phyloP scores from a whole-genome alignment of 768 basidiomycete species.

The Butyriboletus loyo region DNA sequence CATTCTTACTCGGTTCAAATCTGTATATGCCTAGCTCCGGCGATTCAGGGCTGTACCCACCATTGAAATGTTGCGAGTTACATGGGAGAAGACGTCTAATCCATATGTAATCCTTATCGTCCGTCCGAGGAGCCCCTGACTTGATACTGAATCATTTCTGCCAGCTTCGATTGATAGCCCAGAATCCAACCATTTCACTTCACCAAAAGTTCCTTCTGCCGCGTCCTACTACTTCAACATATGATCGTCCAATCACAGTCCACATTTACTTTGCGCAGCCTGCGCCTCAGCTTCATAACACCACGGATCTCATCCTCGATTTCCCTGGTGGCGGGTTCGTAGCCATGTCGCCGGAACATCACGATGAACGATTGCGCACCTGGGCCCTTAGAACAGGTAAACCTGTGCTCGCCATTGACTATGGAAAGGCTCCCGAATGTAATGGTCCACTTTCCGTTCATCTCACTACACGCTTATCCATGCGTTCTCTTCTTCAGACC shows the following conservation, averaged over 20 bases:
- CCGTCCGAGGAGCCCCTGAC: conserved; percentile 9
- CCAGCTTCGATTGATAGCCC: conserved; percentile 61
- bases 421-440: conserved; percentile 98
- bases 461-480: conserved; percentile 1
- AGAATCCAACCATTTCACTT: conserved; percentile 59
- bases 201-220: conserved; percentile 78
- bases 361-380: conserved; percentile 85
- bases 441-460: conserved; percentile 23
- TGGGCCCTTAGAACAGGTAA: conserved; percentile 82
- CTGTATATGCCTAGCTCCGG: conserved; percentile 58
- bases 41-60: conserved; percentile 91
- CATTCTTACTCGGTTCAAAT: not conserved
- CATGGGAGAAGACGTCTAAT: conserved; percentile 97
- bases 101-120: conserved; percentile 63
- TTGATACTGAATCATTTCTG: conserved; percentile 5
- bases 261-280: conserved; percentile 80
- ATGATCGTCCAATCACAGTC: conserved; percentile 78
- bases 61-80: conserved; percentile 91
- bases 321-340: conserved; percentile 97
- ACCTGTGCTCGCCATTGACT: conserved; percentile 84
- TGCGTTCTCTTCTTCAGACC: conserved; percentile 52
- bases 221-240: conserved; percentile 71
- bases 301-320: conserved; percentile 85
- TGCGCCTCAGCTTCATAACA: conserved; percentile 56
- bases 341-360: conserved; percentile 93